Evolutionary conservation across 164 flowering plant genomes (phyloP).

Genomic region (Macadamia integrifolia): DNA sequence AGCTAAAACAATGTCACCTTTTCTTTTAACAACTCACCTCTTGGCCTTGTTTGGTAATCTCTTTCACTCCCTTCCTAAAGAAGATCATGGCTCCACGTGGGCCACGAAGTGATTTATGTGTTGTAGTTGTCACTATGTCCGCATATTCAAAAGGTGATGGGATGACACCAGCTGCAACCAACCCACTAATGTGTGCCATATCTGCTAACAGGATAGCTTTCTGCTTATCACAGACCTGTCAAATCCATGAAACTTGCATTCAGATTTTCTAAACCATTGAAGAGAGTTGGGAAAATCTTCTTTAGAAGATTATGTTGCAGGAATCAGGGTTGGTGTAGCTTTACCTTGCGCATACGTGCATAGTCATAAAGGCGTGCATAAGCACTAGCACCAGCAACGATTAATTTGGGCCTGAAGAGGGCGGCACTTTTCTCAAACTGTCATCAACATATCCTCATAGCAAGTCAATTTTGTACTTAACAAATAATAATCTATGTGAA

Average conservation of each 20-base stretch:
- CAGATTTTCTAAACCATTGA: neutral
- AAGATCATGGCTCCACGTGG: constrained; percentile 97
- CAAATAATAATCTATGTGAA: neutral
- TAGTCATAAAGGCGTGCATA: constrained; percentile 95
- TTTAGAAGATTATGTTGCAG: neutral
- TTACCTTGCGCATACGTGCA: constrained; percentile 88
- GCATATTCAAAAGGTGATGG: constrained; percentile 99
- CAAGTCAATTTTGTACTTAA: neutral
- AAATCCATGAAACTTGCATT: constrained; percentile 6
- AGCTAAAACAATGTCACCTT: neutral
- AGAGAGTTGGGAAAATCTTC: neutral
- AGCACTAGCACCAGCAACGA: constrained; percentile 99
- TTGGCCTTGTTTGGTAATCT: constrained; percentile 73
- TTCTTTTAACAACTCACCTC: constrained; percentile 39
- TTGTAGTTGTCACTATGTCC: constrained; percentile 95
- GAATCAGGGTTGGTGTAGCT: neutral
- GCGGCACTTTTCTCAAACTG: constrained; percentile 94
- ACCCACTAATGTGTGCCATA: constrained; percentile 99
- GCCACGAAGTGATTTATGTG: constrained; percentile 99
- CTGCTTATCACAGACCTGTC: constrained; percentile 90
- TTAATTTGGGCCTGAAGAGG: constrained; percentile 86
- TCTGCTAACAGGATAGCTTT: constrained; percentile 96
- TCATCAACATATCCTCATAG: constrained; percentile 4
- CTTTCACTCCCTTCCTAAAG: constrained; percentile 86
- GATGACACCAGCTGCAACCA: constrained; percentile 97